Base-by-base conservation (phyloP, 306 rosid genomes). In the Vigna unguiculata region DNA sequence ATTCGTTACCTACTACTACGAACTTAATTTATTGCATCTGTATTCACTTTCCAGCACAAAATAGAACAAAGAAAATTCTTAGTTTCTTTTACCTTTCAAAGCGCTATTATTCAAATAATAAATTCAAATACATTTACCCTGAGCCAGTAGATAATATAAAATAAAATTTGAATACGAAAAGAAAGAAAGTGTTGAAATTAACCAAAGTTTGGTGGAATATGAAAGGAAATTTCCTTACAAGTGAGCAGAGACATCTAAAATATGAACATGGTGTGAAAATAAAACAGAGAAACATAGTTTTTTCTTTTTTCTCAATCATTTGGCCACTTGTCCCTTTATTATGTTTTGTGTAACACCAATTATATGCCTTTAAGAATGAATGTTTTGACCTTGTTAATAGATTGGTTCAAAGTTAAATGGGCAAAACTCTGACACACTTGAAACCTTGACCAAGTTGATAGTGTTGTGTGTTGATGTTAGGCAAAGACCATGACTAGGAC, bases 401-500 rank as follows among this genome's bases (percentile, higher is more conserved):
- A 72, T 58, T 46, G 77, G 62, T 51, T 69, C 13, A 53, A 53
- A 51, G 19, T 17, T 45, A 78, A 82, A 57, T 71, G 63, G 65
- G 46, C 4, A 58, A 74, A 68, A 46, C 32, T 78, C 53, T 32
- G 76, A 69, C 62, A 30, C 64, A 30, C 55, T 48, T 36, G 51
- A 75, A 80, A 65, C 67, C 20, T 69, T 66, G 86, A 79, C 88
- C 41, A 8, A 43, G 80, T 75, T 45, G 32, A 60, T 70, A 82
- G 71, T 76, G 79, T 72, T 75, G 74, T 82, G 74, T 59, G 67
- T 81, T 76, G 22, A 59, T 69, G 82, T 75, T 82, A 76, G 86
- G 86, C 85, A 73, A 67, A 71, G 84, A 82, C 81, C 66, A 60
- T 54, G 89, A 71, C 82, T 68, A 22, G 70, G 82, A 78, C 74